Conservation (phyloP, 805 yeast genomes). For the Wickerhamiella brachini region DNA sequence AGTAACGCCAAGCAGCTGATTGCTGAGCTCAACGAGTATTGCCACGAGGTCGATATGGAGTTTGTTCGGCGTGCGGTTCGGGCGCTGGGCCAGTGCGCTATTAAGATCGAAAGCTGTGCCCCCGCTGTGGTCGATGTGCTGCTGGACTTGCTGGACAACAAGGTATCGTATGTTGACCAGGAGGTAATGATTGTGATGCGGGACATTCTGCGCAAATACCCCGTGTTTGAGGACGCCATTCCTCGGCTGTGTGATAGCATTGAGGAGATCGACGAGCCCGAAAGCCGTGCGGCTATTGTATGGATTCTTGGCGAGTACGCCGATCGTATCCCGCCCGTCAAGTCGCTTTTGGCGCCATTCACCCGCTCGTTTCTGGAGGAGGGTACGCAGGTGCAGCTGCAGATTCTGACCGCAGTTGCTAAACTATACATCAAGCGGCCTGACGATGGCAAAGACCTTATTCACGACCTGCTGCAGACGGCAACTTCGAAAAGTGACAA, state of each 20-base stretch:
- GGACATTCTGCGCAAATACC: constrained; percentile 61
- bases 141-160: constrained; percentile 45
- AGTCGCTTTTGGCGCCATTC: constrained; percentile 29
- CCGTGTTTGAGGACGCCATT: constrained; percentile 42
- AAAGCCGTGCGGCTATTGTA: constrained; percentile 59
- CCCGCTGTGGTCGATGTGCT: constrained; percentile 53
- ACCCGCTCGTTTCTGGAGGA: constrained; percentile 47
- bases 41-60: constrained; percentile 75
- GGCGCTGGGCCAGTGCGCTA: constrained; percentile 83
- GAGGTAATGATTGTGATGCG: constrained; percentile 66
- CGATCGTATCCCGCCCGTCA: constrained; percentile 32
- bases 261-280: constrained; percentile 63
- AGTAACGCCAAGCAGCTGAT: constrained; percentile 48
- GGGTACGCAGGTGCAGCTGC: constrained; percentile 60
- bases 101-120: constrained; percentile 54
- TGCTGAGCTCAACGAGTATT: constrained; percentile 72
- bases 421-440: constrained; percentile 57
- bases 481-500: constrained; percentile 68
- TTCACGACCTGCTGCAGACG: constrained; percentile 60
- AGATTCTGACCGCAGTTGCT: constrained; percentile 61
- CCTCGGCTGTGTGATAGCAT: constrained; percentile 32
- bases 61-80: constrained; percentile 82
- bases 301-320: constrained; percentile 80
- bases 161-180: constrained; percentile 58
- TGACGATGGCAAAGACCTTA: constrained; percentile 45